Conservation (phyloP, 169 alveolate genomes). For the Plasmodium billcollinsi region DNA sequence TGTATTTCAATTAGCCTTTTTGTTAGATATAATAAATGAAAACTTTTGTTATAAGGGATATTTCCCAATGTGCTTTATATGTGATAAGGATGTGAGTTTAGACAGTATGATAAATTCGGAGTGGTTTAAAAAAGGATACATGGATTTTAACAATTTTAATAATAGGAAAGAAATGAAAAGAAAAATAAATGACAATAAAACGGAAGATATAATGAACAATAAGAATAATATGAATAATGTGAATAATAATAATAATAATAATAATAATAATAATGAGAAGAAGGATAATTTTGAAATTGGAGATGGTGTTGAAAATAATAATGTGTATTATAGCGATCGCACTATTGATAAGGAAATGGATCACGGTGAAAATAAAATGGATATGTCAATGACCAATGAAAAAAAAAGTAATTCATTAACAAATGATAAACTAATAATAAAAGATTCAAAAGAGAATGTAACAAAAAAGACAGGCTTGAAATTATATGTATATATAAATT, state of each 20-base stretch:
- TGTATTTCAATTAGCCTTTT: constrained; percentile 62
- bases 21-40: constrained; percentile 73
- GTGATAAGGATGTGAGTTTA: constrained; percentile 38
- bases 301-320: background rate
- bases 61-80: constrained; percentile 74
- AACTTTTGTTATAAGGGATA: constrained; percentile 74
- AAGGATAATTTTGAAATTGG: background rate
- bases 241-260: background rate
- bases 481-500: constrained; percentile 59
- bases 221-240: background rate
- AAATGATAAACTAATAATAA: background rate
- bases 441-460: constrained; percentile 2
- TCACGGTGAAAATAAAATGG: background rate
- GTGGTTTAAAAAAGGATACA: constrained; percentile 56
- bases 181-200: background rate
- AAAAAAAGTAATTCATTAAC: background rate
- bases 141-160: constrained; percentile 25
- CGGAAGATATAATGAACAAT: background rate
- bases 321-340: background rate
- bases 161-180: background rate
- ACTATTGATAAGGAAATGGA: background rate
- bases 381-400: background rate
- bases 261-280: background rate
- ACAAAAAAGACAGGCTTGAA: constrained; percentile 34
- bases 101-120: constrained; percentile 48